Conservation (phyloP, 1,284 basidiomycete genomes). For the Tylopilus sp. region DNA sequence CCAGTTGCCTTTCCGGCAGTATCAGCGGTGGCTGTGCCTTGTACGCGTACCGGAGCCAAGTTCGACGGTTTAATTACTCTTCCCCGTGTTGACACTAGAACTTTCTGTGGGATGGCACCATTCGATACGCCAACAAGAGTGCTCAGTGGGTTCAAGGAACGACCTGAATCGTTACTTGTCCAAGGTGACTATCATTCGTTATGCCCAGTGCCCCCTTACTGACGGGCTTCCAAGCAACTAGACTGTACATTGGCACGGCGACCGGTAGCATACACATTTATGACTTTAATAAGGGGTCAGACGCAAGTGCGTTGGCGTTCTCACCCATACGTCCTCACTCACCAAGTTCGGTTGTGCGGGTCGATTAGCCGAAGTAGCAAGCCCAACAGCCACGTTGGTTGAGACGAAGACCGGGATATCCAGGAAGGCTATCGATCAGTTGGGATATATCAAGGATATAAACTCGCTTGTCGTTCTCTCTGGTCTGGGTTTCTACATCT, state of each 20-base stretch:
- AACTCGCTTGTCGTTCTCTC: conserved; percentile 81
- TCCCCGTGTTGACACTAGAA: not conserved
- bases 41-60: too few species aligned
- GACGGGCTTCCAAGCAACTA: conserved; percentile 52
- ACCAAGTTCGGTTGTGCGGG: not conserved
- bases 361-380: conserved; percentile 33
- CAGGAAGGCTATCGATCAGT: conserved; percentile 78
- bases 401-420: conserved; percentile 68
- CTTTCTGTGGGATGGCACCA: conserved; percentile 41
- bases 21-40: not conserved
- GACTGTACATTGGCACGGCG: conserved; percentile 74
- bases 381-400: conserved; percentile 47
- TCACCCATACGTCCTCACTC: not conserved
- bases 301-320: conserved; percentile 36
- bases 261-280: conserved; percentile 72
- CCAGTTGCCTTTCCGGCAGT: too few species aligned
- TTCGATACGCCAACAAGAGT: conserved; percentile 42
- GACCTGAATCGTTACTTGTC: conserved; percentile 43
- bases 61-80: too few species aligned
- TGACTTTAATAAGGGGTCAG: conserved; percentile 42
- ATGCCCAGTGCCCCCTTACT: conserved; percentile 5
- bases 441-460: conserved; percentile 81
- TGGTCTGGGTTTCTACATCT: conserved; percentile 48
- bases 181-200: conserved; percentile 34
- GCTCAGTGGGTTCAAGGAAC: conserved; percentile 48